A percentile compares a stretch with the other conserved stretches of the same genome.
phyloP scores from a whole-genome alignment of 208 protist species.

The Vickermania ingenoplastis region DNA sequence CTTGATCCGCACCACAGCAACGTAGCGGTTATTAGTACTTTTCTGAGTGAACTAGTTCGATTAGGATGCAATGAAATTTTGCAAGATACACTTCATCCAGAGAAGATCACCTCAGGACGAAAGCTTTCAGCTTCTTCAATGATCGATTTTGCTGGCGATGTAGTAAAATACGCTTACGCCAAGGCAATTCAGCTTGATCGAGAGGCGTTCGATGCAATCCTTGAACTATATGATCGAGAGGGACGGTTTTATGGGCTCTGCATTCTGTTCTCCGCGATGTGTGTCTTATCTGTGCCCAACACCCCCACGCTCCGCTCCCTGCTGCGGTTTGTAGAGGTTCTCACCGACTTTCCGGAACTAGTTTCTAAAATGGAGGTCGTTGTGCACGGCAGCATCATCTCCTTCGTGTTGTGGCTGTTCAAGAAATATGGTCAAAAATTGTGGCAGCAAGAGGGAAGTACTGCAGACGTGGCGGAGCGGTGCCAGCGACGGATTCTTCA shows the following conservation, averaged over 20 bases:
- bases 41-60: slow-evolving; percentile 68
- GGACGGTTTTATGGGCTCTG: slow-evolving; percentile 35
- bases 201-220: slow-evolving; percentile 47
- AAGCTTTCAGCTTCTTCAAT: slow-evolving; percentile 14
- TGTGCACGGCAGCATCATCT: neutral
- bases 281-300: slow-evolving; percentile 42
- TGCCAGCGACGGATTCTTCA: too few species aligned
- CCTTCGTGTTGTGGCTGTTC: neutral
- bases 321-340: slow-evolving; percentile 38
- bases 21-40: slow-evolving; percentile 41
- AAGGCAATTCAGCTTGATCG: slow-evolving; percentile 27
- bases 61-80: slow-evolving; percentile 23
- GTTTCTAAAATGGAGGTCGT: neutral
- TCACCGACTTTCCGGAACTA: slow-evolving; percentile 18
- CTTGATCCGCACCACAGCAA: slow-evolving; percentile 9
- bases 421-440: neutral
- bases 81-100: neutral
- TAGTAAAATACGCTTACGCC: slow-evolving; percentile 61
- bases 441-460: neutral
- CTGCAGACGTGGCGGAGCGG: too few species aligned
- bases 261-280: slow-evolving; percentile 65
- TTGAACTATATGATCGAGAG: slow-evolving; percentile 37
- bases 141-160: slow-evolving; percentile 41
- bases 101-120: neutral
- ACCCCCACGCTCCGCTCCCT: slow-evolving; percentile 40